Evolutionary conservation across 768 basidiomycete species (phyloP).

Genomic region (Termitomyces sp.): DNA sequence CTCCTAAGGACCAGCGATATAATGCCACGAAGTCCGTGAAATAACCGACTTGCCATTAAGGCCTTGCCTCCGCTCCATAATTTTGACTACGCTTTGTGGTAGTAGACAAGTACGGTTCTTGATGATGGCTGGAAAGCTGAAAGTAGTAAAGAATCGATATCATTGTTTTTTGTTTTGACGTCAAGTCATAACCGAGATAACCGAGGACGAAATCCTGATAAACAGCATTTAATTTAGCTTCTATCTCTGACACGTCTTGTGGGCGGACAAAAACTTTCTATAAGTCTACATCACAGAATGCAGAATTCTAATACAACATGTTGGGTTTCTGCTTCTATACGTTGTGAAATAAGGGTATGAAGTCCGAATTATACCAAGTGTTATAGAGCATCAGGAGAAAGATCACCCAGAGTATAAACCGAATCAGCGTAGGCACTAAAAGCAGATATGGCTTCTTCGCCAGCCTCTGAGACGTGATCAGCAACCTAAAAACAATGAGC

Average conservation of each 20-base stretch:
- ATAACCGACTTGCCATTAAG: no score
- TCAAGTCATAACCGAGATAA: no score
- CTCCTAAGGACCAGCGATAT: no score
- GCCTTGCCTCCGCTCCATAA: no score
- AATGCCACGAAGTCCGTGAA: no score
- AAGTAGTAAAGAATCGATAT: no score
- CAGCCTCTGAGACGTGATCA: conserved; percentile 66
- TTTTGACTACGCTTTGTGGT: no score
- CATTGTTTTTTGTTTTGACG: no score
- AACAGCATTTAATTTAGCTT: no score
- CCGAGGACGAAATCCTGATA: no score
- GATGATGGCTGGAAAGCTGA: no score
- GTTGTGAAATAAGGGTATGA: neutral
- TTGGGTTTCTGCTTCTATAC: neutral
- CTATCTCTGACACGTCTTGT: neutral
- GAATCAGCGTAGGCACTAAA: conserved; percentile 46
- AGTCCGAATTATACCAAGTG: conserved; percentile 1
- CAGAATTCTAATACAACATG: neutral
- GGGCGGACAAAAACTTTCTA: neutral
- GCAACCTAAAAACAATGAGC: conserved; percentile 48
- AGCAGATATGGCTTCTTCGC: conserved; percentile 62
- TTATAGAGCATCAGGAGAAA: conserved; percentile 69
- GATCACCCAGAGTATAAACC: conserved; percentile 53
- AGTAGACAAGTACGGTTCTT: no score
- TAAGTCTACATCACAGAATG: neutral